Percentiles rank a stretch among this genome's conserved stretches.
Conservation (phyloP, 495 filamentous ascomycete species). For the Thermothielavioides terrestris region DNA sequence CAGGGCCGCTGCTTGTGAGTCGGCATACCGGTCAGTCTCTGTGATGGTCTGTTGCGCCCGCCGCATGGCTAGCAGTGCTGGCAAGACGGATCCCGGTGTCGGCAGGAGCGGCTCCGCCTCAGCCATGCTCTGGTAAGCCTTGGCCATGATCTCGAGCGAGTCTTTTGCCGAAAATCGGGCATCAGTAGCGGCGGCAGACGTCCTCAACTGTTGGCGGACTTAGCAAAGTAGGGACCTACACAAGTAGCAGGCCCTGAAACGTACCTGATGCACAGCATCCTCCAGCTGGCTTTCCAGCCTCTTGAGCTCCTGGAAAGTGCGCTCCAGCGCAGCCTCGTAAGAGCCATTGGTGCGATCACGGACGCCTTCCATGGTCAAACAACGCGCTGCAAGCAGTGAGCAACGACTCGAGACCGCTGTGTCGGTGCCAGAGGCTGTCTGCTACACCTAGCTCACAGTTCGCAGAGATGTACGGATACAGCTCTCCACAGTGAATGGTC, state of each 20-base stretch:
- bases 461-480: too few relatives aligned
- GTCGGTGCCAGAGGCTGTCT: too few relatives aligned
- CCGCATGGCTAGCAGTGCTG: conserved; percentile 60
- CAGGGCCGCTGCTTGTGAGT: conserved; percentile 46
- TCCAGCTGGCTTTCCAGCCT: conserved; percentile 57
- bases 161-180: conserved; percentile 14
- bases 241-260: background rate
- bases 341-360: conserved; percentile 1
- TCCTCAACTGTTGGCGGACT: conserved; percentile 11
- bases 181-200: conserved; percentile 3
- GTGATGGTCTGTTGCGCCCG: conserved; percentile 53
- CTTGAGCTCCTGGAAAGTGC: conserved; percentile 56
- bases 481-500: too few relatives aligned
- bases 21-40: conserved; percentile 53
- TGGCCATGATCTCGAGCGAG: conserved; percentile 48
- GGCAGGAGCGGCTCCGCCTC: conserved; percentile 56
- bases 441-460: too few relatives aligned
- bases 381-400: too few relatives aligned
- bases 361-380: conserved; percentile 7
- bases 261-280: conserved; percentile 43
- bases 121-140: conserved; percentile 54
- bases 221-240: background rate
- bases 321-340: conserved; percentile 49
- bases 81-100: conserved; percentile 54
- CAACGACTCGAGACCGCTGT: too few relatives aligned